phyloP scores from a whole-genome alignment of 441 rosid genomes.

The Geranium incanum region DNA sequence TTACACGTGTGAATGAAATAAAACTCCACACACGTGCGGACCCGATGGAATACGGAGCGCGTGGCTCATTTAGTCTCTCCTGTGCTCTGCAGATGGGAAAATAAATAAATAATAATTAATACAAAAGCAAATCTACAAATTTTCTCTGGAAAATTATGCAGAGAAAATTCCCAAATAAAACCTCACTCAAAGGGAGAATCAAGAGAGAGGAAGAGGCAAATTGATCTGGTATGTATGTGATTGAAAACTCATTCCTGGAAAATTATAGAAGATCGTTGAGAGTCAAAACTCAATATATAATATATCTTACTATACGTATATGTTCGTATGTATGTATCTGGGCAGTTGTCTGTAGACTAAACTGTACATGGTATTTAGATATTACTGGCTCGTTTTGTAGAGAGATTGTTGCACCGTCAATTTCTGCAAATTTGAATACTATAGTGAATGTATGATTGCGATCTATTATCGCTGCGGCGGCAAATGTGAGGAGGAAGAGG shows the following conservation, averaged over 20 bases:
- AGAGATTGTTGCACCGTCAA: not conserved
- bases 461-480: not conserved
- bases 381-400: not conserved
- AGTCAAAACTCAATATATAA: not conserved
- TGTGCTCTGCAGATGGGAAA: too few relatives aligned
- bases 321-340: not conserved
- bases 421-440: not conserved
- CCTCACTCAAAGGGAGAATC: not conserved
- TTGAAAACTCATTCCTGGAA: not conserved
- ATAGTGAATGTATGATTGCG: not conserved
- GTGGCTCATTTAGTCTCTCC: too few relatives aligned
- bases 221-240: not conserved
- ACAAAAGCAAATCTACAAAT: not conserved
- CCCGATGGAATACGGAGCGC: too few relatives aligned
- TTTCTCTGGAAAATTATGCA: not conserved
- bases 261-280: not conserved
- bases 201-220: not conserved
- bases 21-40: too few relatives aligned
- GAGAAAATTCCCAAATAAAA: not conserved
- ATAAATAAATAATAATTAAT: too few relatives aligned
- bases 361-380: not conserved
- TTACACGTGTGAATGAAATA: too few relatives aligned
- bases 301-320: not conserved
- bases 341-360: not conserved
- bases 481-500: not conserved